A percentile compares a stretch with the other conserved stretches of the same genome.
These are phyloP conservation scores for Tylopilus sp. DNA, from an alignment of 768 basidiomycete species.

Conservation along the genomic window DNA sequence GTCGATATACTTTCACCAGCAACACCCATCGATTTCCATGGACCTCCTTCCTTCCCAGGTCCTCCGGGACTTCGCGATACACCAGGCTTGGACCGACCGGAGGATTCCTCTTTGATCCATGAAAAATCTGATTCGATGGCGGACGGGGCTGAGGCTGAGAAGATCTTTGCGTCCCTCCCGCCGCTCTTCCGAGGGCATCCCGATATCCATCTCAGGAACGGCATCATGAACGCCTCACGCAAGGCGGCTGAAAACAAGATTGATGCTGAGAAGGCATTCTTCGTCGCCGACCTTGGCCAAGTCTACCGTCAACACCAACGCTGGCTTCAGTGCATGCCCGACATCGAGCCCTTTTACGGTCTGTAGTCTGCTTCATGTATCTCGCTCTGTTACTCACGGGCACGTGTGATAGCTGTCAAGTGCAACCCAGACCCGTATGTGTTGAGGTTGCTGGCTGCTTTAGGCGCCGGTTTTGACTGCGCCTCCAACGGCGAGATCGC, in stretches of 20 bases:
- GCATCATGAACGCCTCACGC: slow-evolving; percentile 64
- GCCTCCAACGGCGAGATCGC: slow-evolving; percentile 93
- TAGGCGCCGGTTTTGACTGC: slow-evolving; percentile 96
- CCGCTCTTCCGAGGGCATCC: slow-evolving; percentile 66
- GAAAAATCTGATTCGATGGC: slow-evolving; percentile 49
- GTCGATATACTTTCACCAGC: slow-evolving; percentile 44
- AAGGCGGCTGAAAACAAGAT: slow-evolving; percentile 50
- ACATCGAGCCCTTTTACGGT: slow-evolving; percentile 96
- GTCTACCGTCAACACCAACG: slow-evolving; percentile 83
- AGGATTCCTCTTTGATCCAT: slow-evolving; percentile 22
- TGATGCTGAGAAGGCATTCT: slow-evolving; percentile 92
- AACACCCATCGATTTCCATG: slow-evolving; percentile 27
- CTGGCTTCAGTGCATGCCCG: slow-evolving; percentile 74
- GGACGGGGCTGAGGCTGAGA: slow-evolving; percentile 36
- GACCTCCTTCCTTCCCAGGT: slow-evolving; percentile 30
- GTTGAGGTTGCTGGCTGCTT: slow-evolving; percentile 80
- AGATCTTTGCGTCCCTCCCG: slow-evolving; percentile 60
- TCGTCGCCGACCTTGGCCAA: slow-evolving; percentile 88
- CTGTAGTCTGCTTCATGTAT: slow-evolving; percentile 27
- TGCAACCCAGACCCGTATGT: slow-evolving; percentile 98
- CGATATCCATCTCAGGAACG: slow-evolving; percentile 69
- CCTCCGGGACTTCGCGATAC: slow-evolving; percentile 24
- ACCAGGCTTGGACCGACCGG: slow-evolving; percentile 10
- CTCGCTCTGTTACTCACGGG: slow-evolving; percentile 25
- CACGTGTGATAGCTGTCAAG: slow-evolving; percentile 70